Evolutionary conservation across 179 eudicot genomes (phyloP), one percentile per base, ranked within the genome.

Genomic region (Corrigiola litoralis): DNA sequence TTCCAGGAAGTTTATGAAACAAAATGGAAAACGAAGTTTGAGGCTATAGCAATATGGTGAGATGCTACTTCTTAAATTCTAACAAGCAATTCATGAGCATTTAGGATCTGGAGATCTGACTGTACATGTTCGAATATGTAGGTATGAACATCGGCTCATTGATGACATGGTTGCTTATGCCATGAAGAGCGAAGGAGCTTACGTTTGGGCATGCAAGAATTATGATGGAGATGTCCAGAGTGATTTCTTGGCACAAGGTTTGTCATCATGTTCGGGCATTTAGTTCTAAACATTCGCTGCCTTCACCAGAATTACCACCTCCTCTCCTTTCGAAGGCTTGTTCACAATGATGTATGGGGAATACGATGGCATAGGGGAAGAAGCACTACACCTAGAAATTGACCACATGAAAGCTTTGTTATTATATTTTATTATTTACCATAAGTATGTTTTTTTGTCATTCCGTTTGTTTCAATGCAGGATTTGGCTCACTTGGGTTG

Each of bases 111-210:
- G n/a, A n/a, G n/a, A n/a, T n/a, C n/a, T n/a, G n/a, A n/a, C n/a
- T n/a, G n/a, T n/a, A n/a, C n/a, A n/a, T n/a, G n/a, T n/a, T n/a
- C n/a, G 57, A 41, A 51, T 29, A 74, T 71, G 40, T 77, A 94
- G 99, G 99, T 94, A 94, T 61, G 99, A 94, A 65, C 99, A 94
- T 72, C 99, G 97, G 71, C 99, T 94, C 52, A 94, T 94, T 47
- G 99, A 94, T 68, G 99, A 94, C 76, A 94, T 94, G 99, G 97
- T 94, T 86, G 99, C 99, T 47, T 94, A 94, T 78, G 94, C 95
- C 63, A 85, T 94, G 49, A 94, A 90, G 84, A 94, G 99, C 33
- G 99, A 90, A 36, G 99, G 97, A 56, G 99, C 86, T 70, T 94
- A 94, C 74, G 97, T 94, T 16, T 94, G 99, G 99, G 97, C 99